phyloP scores from a whole-genome alignment of 1,284 basidiomycete genomes.

The Calocybe gambosa region DNA sequence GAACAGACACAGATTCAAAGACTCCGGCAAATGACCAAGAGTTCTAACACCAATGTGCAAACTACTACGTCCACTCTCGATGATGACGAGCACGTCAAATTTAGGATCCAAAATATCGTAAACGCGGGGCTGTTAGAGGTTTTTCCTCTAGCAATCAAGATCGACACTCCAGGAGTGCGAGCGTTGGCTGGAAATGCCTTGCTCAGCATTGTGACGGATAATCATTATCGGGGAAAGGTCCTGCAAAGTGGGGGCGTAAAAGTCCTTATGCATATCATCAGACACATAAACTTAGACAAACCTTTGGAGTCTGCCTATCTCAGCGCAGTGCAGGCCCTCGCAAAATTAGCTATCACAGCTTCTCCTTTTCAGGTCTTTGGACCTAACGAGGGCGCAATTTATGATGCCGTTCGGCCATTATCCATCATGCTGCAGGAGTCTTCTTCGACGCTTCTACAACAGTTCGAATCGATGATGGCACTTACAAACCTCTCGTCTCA shows the following conservation, averaged over 20 bases:
- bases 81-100: constrained; percentile 57
- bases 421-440: constrained; percentile 65
- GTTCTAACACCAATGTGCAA: constrained; percentile 26
- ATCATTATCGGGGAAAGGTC: constrained; percentile 70
- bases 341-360: constrained; percentile 89
- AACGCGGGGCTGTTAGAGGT: constrained; percentile 58
- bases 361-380: constrained; percentile 89
- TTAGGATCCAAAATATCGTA: constrained; percentile 52
- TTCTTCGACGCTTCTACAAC: constrained; percentile 69
- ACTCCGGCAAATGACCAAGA: constrained; percentile 66
- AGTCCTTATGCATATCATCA: constrained; percentile 62
- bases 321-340: constrained; percentile 79
- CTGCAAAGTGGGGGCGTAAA: constrained; percentile 83
- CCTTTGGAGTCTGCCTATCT: constrained; percentile 47
- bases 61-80: constrained; percentile 37
- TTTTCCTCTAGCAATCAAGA: constrained; percentile 50
- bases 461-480: constrained; percentile 92
- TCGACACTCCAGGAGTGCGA: constrained; percentile 53
- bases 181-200: constrained; percentile 50
- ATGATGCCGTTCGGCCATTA: constrained; percentile 77
- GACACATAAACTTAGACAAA: constrained; percentile 23
- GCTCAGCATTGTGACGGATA: constrained; percentile 72
- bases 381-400: constrained; percentile 68
- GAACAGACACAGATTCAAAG: constrained; percentile 80
- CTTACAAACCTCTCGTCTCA: constrained; percentile 93